Base-by-base conservation (phyloP, 2,329 filamentous ascomycete species). In the Tolypocladium tropicale region DNA sequence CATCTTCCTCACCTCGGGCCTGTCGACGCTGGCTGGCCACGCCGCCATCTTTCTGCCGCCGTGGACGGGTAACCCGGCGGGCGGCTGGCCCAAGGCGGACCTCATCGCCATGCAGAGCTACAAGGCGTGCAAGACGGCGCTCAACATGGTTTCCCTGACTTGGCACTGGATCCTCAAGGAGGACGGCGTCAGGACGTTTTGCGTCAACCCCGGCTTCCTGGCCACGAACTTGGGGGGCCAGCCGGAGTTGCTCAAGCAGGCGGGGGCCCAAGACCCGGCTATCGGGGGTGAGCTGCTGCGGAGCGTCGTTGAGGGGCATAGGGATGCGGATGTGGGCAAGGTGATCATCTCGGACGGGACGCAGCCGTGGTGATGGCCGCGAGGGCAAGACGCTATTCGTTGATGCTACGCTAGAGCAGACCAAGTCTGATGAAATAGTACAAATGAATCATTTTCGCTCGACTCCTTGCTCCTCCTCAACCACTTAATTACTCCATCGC, bases 71-170 rank as follows among this genome's bases (percentile, higher is more conserved):
- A 56, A 55, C 2, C 66, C 69, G 2, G 59, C 62, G 4, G 67
- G 67, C 6, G 77, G 77, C 1, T 81, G 78, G 77, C 77, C 77
- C 1, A 80, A 80, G 66, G 50, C 76, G 41, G 80, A 79, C 68
- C 37, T 78, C 56, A 74, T 78, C 9, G 56, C 58, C 2, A 54
- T 49, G 3, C 49, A 28, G 41, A 63, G 62, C 14, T 68, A 68
- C 52, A 58, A 60, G 6, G 57, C 59, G 12, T 58, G 61, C 54
- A 69, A 69, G 57, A 53, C 61, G 6, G 65, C 61, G 2, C 59
- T 69, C 48, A 68, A 67, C 57, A 67, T 69, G 65, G 52, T 63
- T 30, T 64, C 67, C 63, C 43, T 78, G 51, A 70, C 76, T 16
- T 82, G 78, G 76, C 58, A 66, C 36, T 66, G 73, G 37, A 59